Percentiles rank a stretch among this genome's conserved stretches.
Conservation (phyloP, 1,139 yeast genomes). For the Candida tropicalis region DNA sequence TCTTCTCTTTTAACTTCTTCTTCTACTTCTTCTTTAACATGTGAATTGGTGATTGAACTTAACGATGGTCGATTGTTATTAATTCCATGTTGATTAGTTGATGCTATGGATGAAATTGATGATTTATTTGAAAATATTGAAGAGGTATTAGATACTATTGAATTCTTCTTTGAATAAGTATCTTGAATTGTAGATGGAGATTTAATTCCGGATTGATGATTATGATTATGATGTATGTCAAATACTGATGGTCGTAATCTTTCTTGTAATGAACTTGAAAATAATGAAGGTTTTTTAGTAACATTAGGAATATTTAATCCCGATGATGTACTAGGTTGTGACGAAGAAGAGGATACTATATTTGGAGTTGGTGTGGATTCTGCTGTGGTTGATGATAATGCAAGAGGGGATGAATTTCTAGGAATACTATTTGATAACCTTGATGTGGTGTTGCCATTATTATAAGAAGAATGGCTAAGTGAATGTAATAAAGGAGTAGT, state of each 20-base stretch:
- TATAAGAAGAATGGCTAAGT: neutral
- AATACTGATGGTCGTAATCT: conserved; percentile 46
- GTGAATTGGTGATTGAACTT: conserved; percentile 11
- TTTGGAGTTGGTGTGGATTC: conserved; percentile 7
- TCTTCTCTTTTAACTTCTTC: too few species aligned
- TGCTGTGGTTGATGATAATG: neutral
- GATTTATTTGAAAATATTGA: conserved; percentile 37
- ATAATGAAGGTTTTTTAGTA: conserved; percentile 24
- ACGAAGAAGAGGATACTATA: conserved; percentile 7
- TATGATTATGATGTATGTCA: conserved; percentile 41
- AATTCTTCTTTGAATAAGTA: conserved; percentile 17
- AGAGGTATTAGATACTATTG: conserved; percentile 35
- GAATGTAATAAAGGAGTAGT: conserved; percentile 9
- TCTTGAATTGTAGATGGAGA: neutral
- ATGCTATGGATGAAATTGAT: conserved; percentile 30
- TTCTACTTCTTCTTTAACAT: too few species aligned
- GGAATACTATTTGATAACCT: conserved; percentile 1
- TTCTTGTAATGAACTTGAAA: conserved; percentile 28
- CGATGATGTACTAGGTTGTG: too few species aligned
- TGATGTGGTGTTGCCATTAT: neutral
- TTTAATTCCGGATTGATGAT: conserved; percentile 14
- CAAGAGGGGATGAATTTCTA: conserved; percentile 2
- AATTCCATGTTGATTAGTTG: too few species aligned
- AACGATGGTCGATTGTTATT: conserved; percentile 6
- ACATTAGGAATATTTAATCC: too few species aligned